Percentiles rank a stretch among this genome's conserved stretches.
Evolutionary conservation across 345 rosid genomes (phyloP).

Genomic region (Syzygium jambos): DNA sequence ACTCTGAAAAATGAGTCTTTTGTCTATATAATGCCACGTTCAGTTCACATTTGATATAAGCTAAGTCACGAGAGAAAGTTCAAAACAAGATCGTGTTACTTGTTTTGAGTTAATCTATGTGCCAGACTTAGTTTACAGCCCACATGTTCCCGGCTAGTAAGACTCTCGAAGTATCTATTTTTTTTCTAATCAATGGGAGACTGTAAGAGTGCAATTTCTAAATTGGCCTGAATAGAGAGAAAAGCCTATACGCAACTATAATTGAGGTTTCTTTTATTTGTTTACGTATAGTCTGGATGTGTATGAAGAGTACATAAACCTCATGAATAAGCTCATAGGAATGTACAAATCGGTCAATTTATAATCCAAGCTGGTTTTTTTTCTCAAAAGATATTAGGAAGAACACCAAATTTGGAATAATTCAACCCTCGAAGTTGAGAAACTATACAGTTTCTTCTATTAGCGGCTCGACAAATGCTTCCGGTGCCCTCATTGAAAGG

Average conservation of each 20-base stretch:
- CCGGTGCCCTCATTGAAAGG: background rate
- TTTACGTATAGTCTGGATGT: background rate
- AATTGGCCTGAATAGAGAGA: background rate
- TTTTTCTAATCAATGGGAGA: no score
- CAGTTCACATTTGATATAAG: background rate
- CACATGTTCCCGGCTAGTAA: background rate
- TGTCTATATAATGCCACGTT: background rate
- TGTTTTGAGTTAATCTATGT: background rate
- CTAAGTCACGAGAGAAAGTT: background rate
- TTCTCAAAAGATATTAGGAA: background rate
- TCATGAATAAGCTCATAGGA: background rate
- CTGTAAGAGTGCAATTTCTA: no score
- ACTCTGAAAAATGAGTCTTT: background rate
- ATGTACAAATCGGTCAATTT: background rate
- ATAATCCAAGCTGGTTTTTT: background rate
- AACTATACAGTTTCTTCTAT: background rate
- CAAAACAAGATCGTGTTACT: background rate
- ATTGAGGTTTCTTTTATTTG: background rate
- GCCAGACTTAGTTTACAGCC: background rate
- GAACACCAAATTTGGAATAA: background rate
- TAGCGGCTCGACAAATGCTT: background rate
- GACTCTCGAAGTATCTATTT: background rate
- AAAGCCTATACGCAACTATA: background rate
- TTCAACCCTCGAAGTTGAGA: background rate
- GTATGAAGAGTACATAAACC: background rate